Conservation (phyloP, 805 yeast species). For the Isabelozyma pseudorhagii region DNA sequence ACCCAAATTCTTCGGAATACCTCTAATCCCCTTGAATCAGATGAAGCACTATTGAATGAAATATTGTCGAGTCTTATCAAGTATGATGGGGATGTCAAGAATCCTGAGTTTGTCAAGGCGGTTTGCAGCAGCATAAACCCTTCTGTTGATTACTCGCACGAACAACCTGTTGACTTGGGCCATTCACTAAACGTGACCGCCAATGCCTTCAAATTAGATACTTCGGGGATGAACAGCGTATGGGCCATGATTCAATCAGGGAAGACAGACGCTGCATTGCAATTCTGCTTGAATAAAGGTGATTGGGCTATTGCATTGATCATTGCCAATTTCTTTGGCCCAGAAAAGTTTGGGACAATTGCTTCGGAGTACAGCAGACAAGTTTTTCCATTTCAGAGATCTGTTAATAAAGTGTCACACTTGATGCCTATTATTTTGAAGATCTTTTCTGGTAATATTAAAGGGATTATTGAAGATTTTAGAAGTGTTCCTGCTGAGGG, state of each 20-base stretch:
- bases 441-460: constrained; percentile 60
- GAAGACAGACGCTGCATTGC: constrained; percentile 62
- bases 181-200: constrained; percentile 13
- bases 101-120: constrained; percentile 23
- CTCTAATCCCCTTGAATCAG: constrained; percentile 6
- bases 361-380: constrained; percentile 56
- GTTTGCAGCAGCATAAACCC: constrained; percentile 44
- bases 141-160: constrained; percentile 24
- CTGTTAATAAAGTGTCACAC: constrained; percentile 38
- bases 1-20: constrained; percentile 10
- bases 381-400: constrained; percentile 38
- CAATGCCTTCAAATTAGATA: constrained; percentile 43
- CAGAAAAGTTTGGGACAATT: constrained; percentile 54
- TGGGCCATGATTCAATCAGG: constrained; percentile 54
- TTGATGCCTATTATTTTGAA: constrained; percentile 58
- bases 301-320: constrained; percentile 80
- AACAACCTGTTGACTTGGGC: constrained; percentile 9
- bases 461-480: constrained; percentile 50
- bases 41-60: constrained; percentile 30
- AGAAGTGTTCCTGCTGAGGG: constrained; percentile 37
- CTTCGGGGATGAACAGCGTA: constrained; percentile 28
- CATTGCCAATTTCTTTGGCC: constrained; percentile 64
- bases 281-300: constrained; percentile 54
- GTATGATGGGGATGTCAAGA: constrained; percentile 27
- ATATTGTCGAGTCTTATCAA: constrained; percentile 24